These are phyloP conservation scores for Annulohypoxylon moriforme DNA, from an alignment of 495 filamentous ascomycete species.

Conservation along the genomic window DNA sequence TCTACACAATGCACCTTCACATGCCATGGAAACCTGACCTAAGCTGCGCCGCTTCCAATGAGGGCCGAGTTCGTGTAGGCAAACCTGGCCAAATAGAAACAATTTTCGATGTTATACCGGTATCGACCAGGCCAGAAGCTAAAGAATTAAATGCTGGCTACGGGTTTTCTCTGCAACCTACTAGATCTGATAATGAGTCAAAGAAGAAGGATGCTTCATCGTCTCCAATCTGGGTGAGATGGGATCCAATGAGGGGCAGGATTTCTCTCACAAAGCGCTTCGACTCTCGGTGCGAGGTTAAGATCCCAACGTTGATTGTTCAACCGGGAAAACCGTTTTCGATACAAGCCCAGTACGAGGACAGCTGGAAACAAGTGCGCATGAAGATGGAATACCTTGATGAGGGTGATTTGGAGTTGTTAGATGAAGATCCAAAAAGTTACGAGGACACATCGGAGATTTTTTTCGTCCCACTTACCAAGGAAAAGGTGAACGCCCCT, in stretches of 20 bases:
- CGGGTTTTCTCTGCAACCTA: conserved; percentile 14
- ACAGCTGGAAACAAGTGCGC: conserved; percentile 15
- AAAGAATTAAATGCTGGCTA: conserved; percentile 17
- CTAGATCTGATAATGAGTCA: neutral
- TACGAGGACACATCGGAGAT: conserved; percentile 30
- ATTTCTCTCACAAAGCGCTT: conserved; percentile 14
- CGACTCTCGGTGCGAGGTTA: conserved; percentile 31
- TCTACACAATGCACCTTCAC: conserved; percentile 33
- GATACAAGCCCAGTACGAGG: conserved; percentile 8
- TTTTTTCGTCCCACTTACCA: conserved; percentile 15
- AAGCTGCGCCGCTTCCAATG: neutral
- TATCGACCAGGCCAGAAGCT: conserved; percentile 7
- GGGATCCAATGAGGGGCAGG: conserved; percentile 22
- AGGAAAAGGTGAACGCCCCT: conserved; percentile 12
- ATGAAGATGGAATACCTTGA: conserved; percentile 31
- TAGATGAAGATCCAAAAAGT: conserved; percentile 6
- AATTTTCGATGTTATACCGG: conserved; percentile 25
- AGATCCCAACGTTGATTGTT: conserved; percentile 8
- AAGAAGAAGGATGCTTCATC: neutral
- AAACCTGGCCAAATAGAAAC: conserved; percentile 29
- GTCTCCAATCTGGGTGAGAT: conserved; percentile 16
- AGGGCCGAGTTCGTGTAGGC: conserved; percentile 30
- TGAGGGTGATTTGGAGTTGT: conserved; percentile 13
- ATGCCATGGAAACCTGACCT: neutral
- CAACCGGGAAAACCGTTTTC: conserved; percentile 28